Evolutionary conservation across 2,329 filamentous ascomycete genomes (phyloP), one percentile per base, ranked within the genome.

Genomic region (Fusarium sp.): DNA sequence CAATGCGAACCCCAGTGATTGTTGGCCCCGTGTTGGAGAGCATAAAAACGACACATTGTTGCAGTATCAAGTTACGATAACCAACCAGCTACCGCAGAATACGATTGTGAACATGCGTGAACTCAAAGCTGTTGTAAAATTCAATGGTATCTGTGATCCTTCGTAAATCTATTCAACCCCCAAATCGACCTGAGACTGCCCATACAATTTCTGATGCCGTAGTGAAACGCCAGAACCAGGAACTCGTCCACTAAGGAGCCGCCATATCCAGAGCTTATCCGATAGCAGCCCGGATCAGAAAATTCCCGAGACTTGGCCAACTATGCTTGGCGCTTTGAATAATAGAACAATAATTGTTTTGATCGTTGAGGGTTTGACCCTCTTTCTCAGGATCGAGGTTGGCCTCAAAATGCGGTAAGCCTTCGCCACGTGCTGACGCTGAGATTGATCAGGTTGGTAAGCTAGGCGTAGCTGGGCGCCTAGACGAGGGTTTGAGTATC

Each of bases 401-500:
- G 69, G 69, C 60, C 65, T 69, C 64, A 62, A 56, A 72, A 57
- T 44, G 26, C 50, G 53, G 55, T 69, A 54, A 54, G 41, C 50
- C 35, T 57, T 58, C 52, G 55, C 55, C 60, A 68, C 55, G 37
- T 49, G 55, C 69, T 72, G 45, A 54, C 46, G 38, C 53, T 55
- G 56, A 53, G 40, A 56, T 70, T 64, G 45, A 62, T 72, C 59
- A 66, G 46, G 35, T 50, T 60, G 35, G 57, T 61, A 64, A 60
- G 52, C 44, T 46, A 45, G 46, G 37, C 52, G 58, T 67, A 38
- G 50, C 62, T 70, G 48, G 60, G 68, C 60, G 69, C 46, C 41
- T 48, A 61, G 63, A 35, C 61, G 49, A 70, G 64, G 23, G 61
- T 63, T 72, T 72, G 65, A 67, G 72, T 23, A 54, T 46, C 70